phyloP scores from a whole-genome alignment of 805 yeast genomes.

The Geotrichum ghanense region DNA sequence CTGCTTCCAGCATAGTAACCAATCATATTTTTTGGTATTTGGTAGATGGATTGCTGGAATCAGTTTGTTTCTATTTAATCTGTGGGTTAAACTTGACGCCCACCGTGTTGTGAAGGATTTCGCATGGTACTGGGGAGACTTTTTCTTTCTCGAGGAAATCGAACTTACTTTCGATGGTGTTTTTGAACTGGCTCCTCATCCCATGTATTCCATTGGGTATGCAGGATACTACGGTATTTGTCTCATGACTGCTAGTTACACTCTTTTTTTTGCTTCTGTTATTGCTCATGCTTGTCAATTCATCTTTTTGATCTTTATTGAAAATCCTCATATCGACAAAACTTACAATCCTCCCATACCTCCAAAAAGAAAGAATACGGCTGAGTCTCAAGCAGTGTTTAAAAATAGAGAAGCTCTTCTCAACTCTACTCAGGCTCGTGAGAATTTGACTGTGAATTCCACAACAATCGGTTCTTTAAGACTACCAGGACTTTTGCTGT shows the following conservation, averaged over 20 bases:
- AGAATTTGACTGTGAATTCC: not conserved
- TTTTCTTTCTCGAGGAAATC: slow-evolving; percentile 63
- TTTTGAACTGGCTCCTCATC: slow-evolving; percentile 83
- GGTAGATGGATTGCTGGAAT: slow-evolving; percentile 48
- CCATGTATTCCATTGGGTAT: slow-evolving; percentile 85
- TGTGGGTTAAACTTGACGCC: slow-evolving; percentile 81
- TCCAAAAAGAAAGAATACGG: not conserved
- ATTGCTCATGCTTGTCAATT: slow-evolving; percentile 71
- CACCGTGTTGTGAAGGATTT: slow-evolving; percentile 80
- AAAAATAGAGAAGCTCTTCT: not conserved
- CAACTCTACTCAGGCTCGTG: not conserved
- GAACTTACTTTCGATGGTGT: slow-evolving; percentile 80
- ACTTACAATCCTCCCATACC: slow-evolving; percentile 32
- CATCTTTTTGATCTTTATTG: slow-evolving; percentile 61
- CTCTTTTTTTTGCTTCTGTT: slow-evolving; percentile 56
- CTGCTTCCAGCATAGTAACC: slow-evolving; percentile 32
- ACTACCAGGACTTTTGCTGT: slow-evolving; percentile 36
- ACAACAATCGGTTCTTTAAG: not conserved
- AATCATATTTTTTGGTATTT: slow-evolving; percentile 33
- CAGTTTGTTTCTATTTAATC: slow-evolving; percentile 52
- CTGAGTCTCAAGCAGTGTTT: not conserved
- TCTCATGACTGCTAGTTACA: slow-evolving; percentile 60
- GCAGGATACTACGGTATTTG: slow-evolving; percentile 82
- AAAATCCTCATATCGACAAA: slow-evolving; percentile 78
- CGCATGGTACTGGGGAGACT: slow-evolving; percentile 96